Conservation (phyloP, 2,329 filamentous ascomycete genomes). For the Phialophora verrucosa region DNA sequence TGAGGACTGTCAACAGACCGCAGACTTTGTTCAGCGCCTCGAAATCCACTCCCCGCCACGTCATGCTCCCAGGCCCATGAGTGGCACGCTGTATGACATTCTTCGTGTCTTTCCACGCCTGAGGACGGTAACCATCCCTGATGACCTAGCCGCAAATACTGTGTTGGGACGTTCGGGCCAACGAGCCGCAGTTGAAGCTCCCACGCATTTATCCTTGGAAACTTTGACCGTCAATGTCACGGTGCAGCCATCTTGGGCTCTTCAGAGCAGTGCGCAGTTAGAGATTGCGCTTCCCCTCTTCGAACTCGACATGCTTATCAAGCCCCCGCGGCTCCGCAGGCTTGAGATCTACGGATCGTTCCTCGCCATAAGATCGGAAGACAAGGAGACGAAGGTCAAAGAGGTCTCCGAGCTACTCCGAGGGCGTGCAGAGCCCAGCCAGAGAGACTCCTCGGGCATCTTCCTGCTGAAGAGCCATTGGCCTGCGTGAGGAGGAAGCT, state of each 20-base stretch:
- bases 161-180: neutral
- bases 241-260: neutral
- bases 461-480: slow-evolving; percentile 12
- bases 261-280: neutral
- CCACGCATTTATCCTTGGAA: neutral
- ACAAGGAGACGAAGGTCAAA: slow-evolving; percentile 3
- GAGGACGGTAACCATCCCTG: slow-evolving; percentile 1
- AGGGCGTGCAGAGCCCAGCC: slow-evolving; percentile 9
- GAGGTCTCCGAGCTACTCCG: slow-evolving; percentile 14
- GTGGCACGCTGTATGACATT: slow-evolving; percentile 15
- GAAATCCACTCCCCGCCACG: neutral
- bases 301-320: neutral
- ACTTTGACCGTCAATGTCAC: slow-evolving; percentile 1
- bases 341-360: slow-evolving; percentile 15
- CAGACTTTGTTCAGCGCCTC: slow-evolving; percentile 12
- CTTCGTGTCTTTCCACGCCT: slow-evolving; percentile 14
- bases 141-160: slow-evolving; percentile 1
- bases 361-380: neutral
- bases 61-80: neutral
- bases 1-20: slow-evolving; percentile 11
- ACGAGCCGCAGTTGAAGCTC: neutral
- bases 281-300: neutral
- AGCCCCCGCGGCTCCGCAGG: slow-evolving; percentile 24
- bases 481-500: neutral
- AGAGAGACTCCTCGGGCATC: slow-evolving; percentile 19